These are phyloP conservation scores for Ambrosia trifida DNA, from an alignment of 129 eudicot species.

Conservation along the genomic window DNA sequence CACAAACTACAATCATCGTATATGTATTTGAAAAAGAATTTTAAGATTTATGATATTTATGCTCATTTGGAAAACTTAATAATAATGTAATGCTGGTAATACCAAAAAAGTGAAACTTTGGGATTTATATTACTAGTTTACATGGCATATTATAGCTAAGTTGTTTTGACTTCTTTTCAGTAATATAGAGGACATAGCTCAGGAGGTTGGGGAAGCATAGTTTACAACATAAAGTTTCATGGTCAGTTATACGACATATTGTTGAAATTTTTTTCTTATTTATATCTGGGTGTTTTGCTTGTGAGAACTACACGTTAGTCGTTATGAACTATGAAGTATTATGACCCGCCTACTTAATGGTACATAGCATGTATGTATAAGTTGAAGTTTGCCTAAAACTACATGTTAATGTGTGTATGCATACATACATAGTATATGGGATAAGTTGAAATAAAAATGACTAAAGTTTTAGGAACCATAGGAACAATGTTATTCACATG, in stretches of 20 bases:
- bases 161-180: constrained; percentile 41
- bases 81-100: constrained; percentile 18
- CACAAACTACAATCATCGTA: not conserved
- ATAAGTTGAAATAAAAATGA: not conserved
- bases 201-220: constrained; percentile 78
- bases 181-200: constrained; percentile 89
- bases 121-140: constrained; percentile 19
- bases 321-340: not conserved
- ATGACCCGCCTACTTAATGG: not conserved
- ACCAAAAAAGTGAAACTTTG: constrained; percentile 7
- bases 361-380: constrained; percentile 12
- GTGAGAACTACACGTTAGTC: constrained; percentile 3
- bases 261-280: constrained; percentile 7
- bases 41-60: constrained; percentile 7
- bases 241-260: constrained; percentile 48
- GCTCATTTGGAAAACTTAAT: not conserved
- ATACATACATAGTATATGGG: not conserved
- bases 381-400: not conserved
- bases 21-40: not conserved
- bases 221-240: constrained; percentile 67
- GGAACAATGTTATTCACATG: too few relatives aligned
- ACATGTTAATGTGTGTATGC: not conserved
- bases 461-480: not conserved
- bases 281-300: constrained; percentile 12
- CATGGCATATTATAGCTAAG: not conserved